Conservation (phyloP, 306 rosid species). For the Vigna trinervia region DNA sequence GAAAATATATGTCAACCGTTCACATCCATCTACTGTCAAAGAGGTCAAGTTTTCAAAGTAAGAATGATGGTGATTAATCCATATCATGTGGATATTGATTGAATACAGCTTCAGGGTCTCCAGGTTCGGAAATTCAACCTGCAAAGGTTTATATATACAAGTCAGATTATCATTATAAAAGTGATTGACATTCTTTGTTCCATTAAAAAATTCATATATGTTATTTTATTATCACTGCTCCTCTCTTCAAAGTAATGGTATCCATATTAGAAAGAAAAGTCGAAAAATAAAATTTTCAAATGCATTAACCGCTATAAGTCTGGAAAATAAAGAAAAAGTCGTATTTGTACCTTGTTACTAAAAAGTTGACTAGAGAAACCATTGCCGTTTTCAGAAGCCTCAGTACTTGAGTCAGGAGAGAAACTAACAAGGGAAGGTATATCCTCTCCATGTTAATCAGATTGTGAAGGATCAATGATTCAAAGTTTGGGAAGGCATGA, state of each 20-base stretch:
- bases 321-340: constrained; percentile 5
- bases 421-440: constrained; percentile 48
- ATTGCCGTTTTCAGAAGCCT: neutral
- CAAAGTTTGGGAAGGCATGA: constrained; percentile 49
- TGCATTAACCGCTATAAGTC: no score
- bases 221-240: neutral
- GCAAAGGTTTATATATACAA: neutral
- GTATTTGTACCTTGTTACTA: constrained; percentile 41
- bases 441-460: constrained; percentile 49
- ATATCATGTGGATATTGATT: constrained; percentile 44
- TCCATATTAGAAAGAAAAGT: neutral
- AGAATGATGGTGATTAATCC: constrained; percentile 44
- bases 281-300: neutral
- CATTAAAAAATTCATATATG: neutral
- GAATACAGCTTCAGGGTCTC: constrained; percentile 41
- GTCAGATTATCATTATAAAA: constrained; percentile 13
- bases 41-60: constrained; percentile 45
- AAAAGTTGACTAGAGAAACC: constrained; percentile 40
- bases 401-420: constrained; percentile 21
- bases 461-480: constrained; percentile 42
- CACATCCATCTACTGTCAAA: constrained; percentile 46
- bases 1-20: constrained; percentile 38
- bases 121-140: constrained; percentile 54
- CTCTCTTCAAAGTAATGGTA: neutral
- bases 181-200: neutral